phyloP scores from a whole-genome alignment of 495 filamentous ascomycete species.

The Staphylotrichum longicolle region DNA sequence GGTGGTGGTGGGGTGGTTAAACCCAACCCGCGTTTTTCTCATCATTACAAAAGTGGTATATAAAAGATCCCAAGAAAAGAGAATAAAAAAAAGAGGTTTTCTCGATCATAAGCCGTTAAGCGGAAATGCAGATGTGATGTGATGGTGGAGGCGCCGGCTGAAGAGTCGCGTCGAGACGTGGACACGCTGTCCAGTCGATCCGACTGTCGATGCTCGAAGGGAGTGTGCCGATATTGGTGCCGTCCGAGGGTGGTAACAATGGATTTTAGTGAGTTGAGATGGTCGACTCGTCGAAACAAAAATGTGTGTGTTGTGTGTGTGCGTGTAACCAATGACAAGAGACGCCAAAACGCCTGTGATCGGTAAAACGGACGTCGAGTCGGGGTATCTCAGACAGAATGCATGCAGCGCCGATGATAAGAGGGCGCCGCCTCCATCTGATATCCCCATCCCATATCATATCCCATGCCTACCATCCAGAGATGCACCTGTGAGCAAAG shows the following conservation, averaged over 20 bases:
- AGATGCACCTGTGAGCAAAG: slow-evolving; percentile 2
- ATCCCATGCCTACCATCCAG: slow-evolving; percentile 5
- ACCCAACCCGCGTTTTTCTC: background rate
- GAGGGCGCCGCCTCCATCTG: slow-evolving; percentile 8
- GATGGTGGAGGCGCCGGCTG: background rate
- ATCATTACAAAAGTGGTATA: slow-evolving; percentile 21
- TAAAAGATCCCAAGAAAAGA: background rate
- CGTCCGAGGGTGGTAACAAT: too few species aligned
- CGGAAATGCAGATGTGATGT: background rate
- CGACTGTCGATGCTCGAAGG: too few species aligned
- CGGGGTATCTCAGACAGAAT: background rate
- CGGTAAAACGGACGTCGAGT: too few species aligned
- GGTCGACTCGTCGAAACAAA: too few species aligned
- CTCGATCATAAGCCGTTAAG: background rate
- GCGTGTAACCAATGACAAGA: too few species aligned
- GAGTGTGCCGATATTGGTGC: too few species aligned
- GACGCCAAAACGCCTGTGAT: too few species aligned
- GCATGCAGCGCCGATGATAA: background rate
- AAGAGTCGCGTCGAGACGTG: too few species aligned
- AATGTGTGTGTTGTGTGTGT: too few species aligned
- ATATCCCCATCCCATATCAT: background rate
- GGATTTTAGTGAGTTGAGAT: too few species aligned
- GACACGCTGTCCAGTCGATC: too few species aligned
- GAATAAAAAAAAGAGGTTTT: background rate
- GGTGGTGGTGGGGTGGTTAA: too few species aligned